Evolutionary conservation across 257 asterid genomes (phyloP).

Genomic region (Solanum sejunctum): DNA sequence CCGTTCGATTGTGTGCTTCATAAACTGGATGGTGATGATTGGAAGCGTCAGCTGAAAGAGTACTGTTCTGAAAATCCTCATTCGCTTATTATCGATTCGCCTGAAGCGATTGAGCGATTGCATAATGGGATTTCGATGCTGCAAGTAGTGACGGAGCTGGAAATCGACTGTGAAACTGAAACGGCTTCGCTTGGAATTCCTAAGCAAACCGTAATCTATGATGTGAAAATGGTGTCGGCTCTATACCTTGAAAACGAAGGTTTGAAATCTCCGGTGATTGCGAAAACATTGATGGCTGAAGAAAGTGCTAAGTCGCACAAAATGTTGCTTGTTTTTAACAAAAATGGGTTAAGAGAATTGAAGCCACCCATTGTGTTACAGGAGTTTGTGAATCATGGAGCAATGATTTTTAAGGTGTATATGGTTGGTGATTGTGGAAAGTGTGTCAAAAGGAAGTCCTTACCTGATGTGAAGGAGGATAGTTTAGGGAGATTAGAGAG

Average conservation of each 20-base stretch:
- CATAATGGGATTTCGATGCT: constrained; percentile 72
- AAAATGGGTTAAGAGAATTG: constrained; percentile 45
- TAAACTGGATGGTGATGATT: constrained; percentile 48
- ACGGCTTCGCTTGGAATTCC: constrained; percentile 49
- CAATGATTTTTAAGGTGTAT: constrained; percentile 63
- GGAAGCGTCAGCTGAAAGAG: constrained; percentile 47
- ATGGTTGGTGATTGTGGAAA: constrained; percentile 65
- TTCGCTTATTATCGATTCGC: constrained; percentile 43
- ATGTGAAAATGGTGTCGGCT: constrained; percentile 21
- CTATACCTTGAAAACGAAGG: constrained; percentile 26
- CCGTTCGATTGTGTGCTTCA: constrained; percentile 61
- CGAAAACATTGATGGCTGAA: constrained; percentile 62
- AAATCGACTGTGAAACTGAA: constrained; percentile 8
- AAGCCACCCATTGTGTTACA: constrained; percentile 66
- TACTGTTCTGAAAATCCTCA: constrained; percentile 34
- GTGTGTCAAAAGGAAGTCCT: constrained; percentile 59
- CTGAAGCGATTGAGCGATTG: constrained; percentile 40
- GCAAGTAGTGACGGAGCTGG: constrained; percentile 38
- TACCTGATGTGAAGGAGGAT: constrained; percentile 53
- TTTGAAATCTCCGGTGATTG: constrained; percentile 56
- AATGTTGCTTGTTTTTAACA: constrained; percentile 46
- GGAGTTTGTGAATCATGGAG: constrained; percentile 69
- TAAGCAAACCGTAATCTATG: constrained; percentile 42
- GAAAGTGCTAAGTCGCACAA: constrained; percentile 68
- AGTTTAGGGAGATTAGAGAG: constrained; percentile 29